Evolutionary conservation across 1,139 yeast genomes (phyloP).

Genomic region (Saccharomyces uvarum): DNA sequence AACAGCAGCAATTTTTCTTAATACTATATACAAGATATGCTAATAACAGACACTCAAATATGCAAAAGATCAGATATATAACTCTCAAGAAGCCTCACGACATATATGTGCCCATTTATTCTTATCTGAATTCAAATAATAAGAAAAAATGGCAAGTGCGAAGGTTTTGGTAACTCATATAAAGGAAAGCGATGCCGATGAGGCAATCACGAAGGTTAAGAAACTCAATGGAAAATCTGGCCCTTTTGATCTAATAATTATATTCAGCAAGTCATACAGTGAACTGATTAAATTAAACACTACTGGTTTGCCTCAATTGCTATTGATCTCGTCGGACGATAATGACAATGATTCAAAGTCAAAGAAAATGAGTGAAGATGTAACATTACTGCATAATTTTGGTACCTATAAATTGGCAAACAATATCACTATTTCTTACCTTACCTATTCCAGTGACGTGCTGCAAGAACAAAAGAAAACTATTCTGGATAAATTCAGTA

Average conservation of each 20-base stretch:
- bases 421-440: constrained; percentile 44
- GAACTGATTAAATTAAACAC: background rate
- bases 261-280: constrained; percentile 41
- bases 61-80: background rate
- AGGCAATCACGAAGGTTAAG: constrained; percentile 44
- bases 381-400: constrained; percentile 30
- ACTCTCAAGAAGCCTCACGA: background rate
- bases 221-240: constrained; percentile 50
- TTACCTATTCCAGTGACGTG: constrained; percentile 32
- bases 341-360: background rate
- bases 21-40: background rate
- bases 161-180: constrained; percentile 44
- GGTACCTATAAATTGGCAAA: constrained; percentile 38
- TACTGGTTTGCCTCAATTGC: constrained; percentile 33
- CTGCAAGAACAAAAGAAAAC: constrained; percentile 18
- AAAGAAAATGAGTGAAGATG: constrained; percentile 8
- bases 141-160: constrained; percentile 7
- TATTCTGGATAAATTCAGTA: constrained; percentile 18
- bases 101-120: background rate
- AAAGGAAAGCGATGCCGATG: constrained; percentile 34
- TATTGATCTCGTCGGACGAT: constrained; percentile 14
- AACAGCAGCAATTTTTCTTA: background rate
- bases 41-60: too few relatives aligned
- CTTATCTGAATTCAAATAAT: too few relatives aligned
- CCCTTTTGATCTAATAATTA: constrained; percentile 51